Evolutionary conservation across 208 protist genomes (phyloP).

Genomic region (Wallacemonas sp.): DNA sequence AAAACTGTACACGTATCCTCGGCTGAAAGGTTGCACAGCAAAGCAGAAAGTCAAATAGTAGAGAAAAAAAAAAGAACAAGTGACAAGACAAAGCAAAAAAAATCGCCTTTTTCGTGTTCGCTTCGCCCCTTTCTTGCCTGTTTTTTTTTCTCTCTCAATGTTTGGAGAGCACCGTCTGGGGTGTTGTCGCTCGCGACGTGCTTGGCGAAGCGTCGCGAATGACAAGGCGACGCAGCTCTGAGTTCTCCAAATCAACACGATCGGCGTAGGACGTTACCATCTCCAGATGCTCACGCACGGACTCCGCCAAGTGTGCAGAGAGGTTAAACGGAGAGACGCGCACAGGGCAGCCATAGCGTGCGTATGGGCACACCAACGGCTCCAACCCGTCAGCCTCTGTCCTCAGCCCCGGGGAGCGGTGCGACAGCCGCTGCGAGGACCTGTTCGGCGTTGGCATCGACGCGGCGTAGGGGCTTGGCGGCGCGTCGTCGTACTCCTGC

Average conservation of each 20-base stretch:
- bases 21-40: background rate
- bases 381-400: background rate
- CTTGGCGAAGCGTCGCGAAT: constrained; percentile 20
- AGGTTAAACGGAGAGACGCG: constrained; percentile 49
- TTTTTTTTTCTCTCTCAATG: background rate
- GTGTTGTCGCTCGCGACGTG: constrained; percentile 1
- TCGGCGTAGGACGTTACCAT: constrained; percentile 75
- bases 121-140: constrained; percentile 18
- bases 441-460: background rate
- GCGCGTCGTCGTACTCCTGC: background rate
- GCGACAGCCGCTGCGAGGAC: background rate
- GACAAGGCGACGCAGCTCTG: constrained; percentile 58
- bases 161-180: constrained; percentile 3
- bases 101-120: background rate
- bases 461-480: background rate
- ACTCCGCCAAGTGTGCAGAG: constrained; percentile 47
- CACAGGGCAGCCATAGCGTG: constrained; percentile 61
- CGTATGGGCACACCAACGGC: constrained; percentile 58
- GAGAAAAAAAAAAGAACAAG: background rate
- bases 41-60: constrained; percentile 1
- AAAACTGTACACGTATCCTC: background rate
- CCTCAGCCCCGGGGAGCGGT: background rate
- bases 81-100: constrained; percentile 11
- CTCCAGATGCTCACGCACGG: constrained; percentile 56
- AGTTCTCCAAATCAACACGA: constrained; percentile 66